Evolutionary conservation across 805 yeast genomes (phyloP).

Genomic region (Saccharomycopsis babjevae): DNA sequence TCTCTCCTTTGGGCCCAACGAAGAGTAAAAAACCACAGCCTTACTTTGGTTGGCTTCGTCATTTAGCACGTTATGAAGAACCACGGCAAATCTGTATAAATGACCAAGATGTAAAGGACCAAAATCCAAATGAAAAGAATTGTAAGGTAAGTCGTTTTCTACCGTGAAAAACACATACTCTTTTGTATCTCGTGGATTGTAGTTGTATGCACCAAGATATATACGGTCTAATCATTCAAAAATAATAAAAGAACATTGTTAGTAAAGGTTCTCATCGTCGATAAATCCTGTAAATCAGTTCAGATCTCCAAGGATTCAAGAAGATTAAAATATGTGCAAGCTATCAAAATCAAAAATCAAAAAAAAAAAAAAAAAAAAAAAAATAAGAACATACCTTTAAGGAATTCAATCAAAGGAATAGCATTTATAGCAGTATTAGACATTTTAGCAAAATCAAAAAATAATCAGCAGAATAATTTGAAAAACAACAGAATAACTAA

Average conservation of each 20-base stretch:
- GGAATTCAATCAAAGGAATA: slow-evolving; percentile 13
- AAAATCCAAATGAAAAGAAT: slow-evolving; percentile 91
- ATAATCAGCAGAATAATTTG: neutral
- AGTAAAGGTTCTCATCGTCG: neutral
- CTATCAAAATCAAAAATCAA: neutral
- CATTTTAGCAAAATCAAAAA: neutral
- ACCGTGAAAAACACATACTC: slow-evolving; percentile 80
- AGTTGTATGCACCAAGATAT: slow-evolving; percentile 83
- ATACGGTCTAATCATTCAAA: slow-evolving; percentile 40
- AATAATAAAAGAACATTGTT: neutral
- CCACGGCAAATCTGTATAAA: slow-evolving; percentile 89
- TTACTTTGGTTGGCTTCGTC: slow-evolving; percentile 75
- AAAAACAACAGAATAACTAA: neutral
- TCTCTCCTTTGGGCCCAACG: slow-evolving; percentile 69
- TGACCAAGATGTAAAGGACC: slow-evolving; percentile 95
- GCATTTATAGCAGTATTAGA: neutral
- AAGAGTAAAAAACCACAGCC: slow-evolving; percentile 84
- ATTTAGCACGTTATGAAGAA: slow-evolving; percentile 81
- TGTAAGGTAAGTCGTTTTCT: slow-evolving; percentile 85
- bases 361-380: neutral
- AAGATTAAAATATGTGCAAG: neutral
- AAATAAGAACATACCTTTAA: slow-evolving; percentile 10
- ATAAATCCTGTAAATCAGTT: neutral
- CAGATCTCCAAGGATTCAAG: neutral
- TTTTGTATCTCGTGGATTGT: slow-evolving; percentile 64